Evolutionary conservation across 768 basidiomycete genomes (phyloP).

Genomic region (Trichaptum fuscoviolaceum): DNA sequence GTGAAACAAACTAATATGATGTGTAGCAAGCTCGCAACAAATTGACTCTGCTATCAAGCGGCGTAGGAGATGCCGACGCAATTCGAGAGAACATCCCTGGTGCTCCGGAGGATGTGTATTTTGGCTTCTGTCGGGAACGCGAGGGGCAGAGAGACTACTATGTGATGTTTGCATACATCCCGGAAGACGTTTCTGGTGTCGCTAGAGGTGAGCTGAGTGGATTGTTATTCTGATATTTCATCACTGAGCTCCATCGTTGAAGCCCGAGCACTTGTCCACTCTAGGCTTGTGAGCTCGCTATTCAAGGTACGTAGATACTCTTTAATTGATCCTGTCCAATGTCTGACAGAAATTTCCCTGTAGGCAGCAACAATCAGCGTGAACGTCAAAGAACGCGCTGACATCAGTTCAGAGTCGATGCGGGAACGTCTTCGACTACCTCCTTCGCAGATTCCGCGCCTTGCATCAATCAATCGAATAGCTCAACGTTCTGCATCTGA

Average conservation of each 20-base stretch:
- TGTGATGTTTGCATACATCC: conserved; percentile 10
- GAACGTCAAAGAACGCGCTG: neutral
- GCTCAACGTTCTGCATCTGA: neutral
- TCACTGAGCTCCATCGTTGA: neutral
- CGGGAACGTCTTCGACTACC: neutral
- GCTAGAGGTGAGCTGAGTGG: conserved; percentile 10
- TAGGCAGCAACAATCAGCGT: conserved; percentile 1
- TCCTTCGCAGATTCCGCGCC: conserved; percentile 1
- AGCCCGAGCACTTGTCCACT: conserved; percentile 13
- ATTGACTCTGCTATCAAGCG: conserved; percentile 9
- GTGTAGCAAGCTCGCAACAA: conserved; percentile 10
- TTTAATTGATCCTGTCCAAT: neutral
- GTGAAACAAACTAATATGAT: neutral
- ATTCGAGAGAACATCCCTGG: conserved; percentile 5
- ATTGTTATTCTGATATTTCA: neutral
- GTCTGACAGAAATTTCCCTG: neutral
- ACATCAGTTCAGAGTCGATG: neutral
- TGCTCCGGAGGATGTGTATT: conserved; percentile 12
- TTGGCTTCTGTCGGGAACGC: conserved; percentile 10
- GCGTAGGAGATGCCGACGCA: conserved; percentile 9
- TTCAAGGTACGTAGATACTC: conserved; percentile 8
- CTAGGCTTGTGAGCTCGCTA: conserved; percentile 11
- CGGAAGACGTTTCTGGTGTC: conserved; percentile 11
- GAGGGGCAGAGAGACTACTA: conserved; percentile 4
- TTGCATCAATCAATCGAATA: neutral